Percentiles rank a stretch among this genome's conserved stretches.
These are phyloP conservation scores for Telfairia occidentalis DNA, from an alignment of 331 rosid species.

Conservation along the genomic window DNA sequence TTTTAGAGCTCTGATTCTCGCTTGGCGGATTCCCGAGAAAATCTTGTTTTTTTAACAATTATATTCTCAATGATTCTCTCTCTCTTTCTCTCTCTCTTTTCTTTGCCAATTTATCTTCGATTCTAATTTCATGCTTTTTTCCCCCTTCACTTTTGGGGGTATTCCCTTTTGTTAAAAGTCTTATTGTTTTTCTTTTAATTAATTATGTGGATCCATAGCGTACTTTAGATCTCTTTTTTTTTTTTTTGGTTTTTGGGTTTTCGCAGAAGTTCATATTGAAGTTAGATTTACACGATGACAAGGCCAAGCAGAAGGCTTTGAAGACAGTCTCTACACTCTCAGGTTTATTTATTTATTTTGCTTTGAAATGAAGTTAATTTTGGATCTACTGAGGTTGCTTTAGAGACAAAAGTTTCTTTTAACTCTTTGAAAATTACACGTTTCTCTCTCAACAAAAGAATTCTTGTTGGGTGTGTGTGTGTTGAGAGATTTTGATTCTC, in stretches of 20 bases:
- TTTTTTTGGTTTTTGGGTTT: background rate
- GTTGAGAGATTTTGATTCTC: background rate
- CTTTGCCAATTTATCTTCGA: background rate
- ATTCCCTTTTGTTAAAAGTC: conserved; percentile 7
- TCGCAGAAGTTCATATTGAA: conserved; percentile 66
- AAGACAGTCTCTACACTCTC: conserved; percentile 72
- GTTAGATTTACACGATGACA: conserved; percentile 69
- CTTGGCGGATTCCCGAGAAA: background rate
- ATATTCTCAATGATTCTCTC: background rate
- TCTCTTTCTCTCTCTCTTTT: background rate
- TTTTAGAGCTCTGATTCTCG: background rate
- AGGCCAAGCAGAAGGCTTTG: conserved; percentile 84
- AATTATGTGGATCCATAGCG: background rate
- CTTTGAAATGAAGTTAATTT: background rate
- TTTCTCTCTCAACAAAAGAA: background rate
- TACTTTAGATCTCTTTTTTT: background rate
- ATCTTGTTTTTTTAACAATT: background rate
- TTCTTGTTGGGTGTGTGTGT: background rate
- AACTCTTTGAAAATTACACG: background rate
- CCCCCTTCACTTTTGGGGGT: background rate
- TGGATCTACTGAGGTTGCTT: background rate
- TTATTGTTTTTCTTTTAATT: conserved; percentile 11
- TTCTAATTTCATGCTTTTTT: background rate
- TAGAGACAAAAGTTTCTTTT: background rate
- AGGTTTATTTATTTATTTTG: conserved; percentile 27